phyloP scores from a whole-genome alignment of 1,139 yeast genomes.

The Yamadazyma dushanensis region DNA sequence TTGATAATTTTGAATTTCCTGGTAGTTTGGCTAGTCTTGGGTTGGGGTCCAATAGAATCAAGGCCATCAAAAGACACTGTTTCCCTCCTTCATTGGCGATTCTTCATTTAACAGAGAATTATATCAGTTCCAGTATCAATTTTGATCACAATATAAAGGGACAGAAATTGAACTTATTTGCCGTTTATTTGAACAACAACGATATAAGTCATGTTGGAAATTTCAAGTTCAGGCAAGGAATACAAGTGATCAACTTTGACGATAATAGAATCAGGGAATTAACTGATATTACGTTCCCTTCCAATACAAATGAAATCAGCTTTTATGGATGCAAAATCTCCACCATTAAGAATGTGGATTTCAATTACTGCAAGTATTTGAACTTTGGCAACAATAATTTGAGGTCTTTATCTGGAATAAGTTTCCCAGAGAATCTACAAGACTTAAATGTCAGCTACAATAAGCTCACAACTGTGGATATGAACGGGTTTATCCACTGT shows the following conservation, averaged over 20 bases:
- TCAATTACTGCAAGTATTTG: constrained; percentile 14
- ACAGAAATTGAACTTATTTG: constrained; percentile 16
- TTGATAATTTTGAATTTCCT: constrained; percentile 24
- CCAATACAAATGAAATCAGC: constrained; percentile 11
- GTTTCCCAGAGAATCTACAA: constrained; percentile 15
- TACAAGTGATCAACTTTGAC: constrained; percentile 23
- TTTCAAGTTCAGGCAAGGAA: constrained; percentile 18
- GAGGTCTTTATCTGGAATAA: constrained; percentile 4
- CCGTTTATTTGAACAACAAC: constrained; percentile 22
- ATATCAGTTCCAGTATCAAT: constrained; percentile 17
- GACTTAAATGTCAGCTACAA: constrained; percentile 14
- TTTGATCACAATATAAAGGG: constrained; percentile 18
- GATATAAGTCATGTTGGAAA: constrained; percentile 14
- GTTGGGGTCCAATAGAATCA: constrained; percentile 23
- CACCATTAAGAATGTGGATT: constrained; percentile 15
- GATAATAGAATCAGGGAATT: constrained; percentile 22
- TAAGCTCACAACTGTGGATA: constrained; percentile 8
- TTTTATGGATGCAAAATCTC: constrained; percentile 22
- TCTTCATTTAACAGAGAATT: constrained; percentile 26
- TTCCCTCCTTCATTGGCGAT: constrained; percentile 19
- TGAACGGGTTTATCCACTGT: constrained; percentile 1
- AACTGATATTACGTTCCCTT: constrained; percentile 3
- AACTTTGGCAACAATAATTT: constrained; percentile 19
- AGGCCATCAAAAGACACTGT: constrained; percentile 12
- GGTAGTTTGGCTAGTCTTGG: constrained; percentile 19